Evolutionary conservation across 2,329 filamentous ascomycete species (phyloP).

Genomic region (Incumbomyces delicatus): DNA sequence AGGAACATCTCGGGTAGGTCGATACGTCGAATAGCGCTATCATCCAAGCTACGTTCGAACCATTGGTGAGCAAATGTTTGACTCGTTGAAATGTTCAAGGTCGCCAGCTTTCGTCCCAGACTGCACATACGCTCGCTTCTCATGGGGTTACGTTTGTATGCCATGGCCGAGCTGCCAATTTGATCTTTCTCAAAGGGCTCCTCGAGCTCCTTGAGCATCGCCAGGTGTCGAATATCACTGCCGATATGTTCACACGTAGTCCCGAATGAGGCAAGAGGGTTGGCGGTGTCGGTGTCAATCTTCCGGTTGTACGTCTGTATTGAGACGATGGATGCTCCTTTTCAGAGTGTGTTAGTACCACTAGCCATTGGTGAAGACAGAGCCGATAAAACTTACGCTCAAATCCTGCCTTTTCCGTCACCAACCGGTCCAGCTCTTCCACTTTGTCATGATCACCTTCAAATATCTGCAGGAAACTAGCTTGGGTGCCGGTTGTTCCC

Average conservation of each 20-base stretch:
- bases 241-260: constrained; percentile 69
- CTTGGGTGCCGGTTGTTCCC: constrained; percentile 68
- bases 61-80: constrained; percentile 64
- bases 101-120: constrained; percentile 47
- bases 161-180: constrained; percentile 59
- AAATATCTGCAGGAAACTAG: constrained; percentile 64
- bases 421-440: constrained; percentile 52
- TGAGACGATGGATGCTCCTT: constrained; percentile 46
- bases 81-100: constrained; percentile 46
- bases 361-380: background rate
- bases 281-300: constrained; percentile 70
- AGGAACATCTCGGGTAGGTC: constrained; percentile 58
- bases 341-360: background rate
- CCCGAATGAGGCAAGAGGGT: constrained; percentile 69
- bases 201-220: constrained; percentile 71
- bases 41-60: constrained; percentile 61
- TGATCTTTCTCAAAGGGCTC: constrained; percentile 74
- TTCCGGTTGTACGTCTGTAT: constrained; percentile 71
- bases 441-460: constrained; percentile 49
- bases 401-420: constrained; percentile 59
- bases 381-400: background rate
- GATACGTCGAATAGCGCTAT: constrained; percentile 39
- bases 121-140: constrained; percentile 51
- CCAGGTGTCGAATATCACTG: constrained; percentile 64
- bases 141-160: constrained; percentile 55